Evolutionary conservation across 2,329 filamentous ascomycete genomes (phyloP).

Genomic region (Xylaria digitata): DNA sequence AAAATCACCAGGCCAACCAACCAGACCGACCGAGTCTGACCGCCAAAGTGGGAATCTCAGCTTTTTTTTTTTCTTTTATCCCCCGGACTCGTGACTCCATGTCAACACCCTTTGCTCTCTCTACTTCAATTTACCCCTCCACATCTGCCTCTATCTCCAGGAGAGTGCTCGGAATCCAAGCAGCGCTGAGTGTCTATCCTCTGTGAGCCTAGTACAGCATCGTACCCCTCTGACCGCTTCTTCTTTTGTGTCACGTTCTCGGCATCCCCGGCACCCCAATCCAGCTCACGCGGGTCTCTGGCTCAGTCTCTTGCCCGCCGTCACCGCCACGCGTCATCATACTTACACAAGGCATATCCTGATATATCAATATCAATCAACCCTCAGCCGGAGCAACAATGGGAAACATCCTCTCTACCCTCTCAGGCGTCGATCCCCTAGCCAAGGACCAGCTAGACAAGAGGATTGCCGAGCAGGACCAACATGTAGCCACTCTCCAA

Average conservation of each 20-base stretch:
- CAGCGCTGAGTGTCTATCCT: neutral
- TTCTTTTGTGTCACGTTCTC: conserved; percentile 1
- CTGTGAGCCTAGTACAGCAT: conserved; percentile 10
- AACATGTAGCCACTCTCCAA: conserved; percentile 51
- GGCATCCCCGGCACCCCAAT: conserved; percentile 1
- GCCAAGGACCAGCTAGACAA: conserved; percentile 51
- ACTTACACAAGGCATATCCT: neutral
- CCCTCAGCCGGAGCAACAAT: conserved; percentile 42
- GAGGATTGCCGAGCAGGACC: conserved; percentile 54
- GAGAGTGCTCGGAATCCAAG: conserved; percentile 1
- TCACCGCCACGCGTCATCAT: neutral
- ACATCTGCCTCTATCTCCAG: conserved; percentile 3
- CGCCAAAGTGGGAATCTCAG: conserved; percentile 35
- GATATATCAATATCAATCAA: conserved; percentile 3
- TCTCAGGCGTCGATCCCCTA: conserved; percentile 53
- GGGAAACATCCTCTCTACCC: conserved; percentile 56
- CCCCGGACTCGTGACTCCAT: conserved; percentile 3
- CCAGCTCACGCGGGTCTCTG: neutral
- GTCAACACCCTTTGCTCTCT: neutral
- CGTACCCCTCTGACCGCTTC: neutral
- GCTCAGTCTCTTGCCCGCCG: neutral
- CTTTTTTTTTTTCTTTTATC: conserved; percentile 31
- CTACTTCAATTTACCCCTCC: conserved; percentile 20
- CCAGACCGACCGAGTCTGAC: conserved; percentile 24
- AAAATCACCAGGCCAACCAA: conserved; percentile 39